Base-by-base conservation (phyloP, 192 early-diverging fungal species). In the Chytriomyces sp. region DNA sequence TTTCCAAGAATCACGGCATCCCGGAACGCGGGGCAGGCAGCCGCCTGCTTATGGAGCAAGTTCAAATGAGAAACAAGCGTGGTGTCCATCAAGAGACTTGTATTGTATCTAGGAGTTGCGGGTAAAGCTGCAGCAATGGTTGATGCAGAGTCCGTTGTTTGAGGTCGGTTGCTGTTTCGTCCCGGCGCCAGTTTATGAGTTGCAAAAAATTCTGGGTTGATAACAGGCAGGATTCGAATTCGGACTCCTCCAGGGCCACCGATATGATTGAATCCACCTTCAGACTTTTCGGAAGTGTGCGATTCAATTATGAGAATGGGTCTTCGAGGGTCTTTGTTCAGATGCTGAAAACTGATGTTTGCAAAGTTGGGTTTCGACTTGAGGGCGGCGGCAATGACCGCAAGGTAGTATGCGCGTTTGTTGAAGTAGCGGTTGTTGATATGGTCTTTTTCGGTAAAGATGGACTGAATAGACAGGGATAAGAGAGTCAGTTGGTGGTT, bases 341-440 rank as follows among this genome's bases (percentile, higher is more conserved):
- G 83, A 16, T 77, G 78, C 53, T 88, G 60, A 77, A 85, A 89
- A 45, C 82, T 73, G 20, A 86, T 53, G 5, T 77, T 81, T 47
- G 82, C 20, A 9, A 59, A 67, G 6, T 68, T 45, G 1, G 46
- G 28, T 16, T 69, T 74, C 63, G 77, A 82, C 24, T 71, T 71
- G 26, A 88, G 63, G 43, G 80, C 79, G 20, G 81, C 66, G 0
- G 95, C 91, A 9, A 97, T 79, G 26, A 93, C 85, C 0, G 95
- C 86, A 49, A 98, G 83, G 81, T 96, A 99, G 73, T 92, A 97
- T 7, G 96, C 94, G 45, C 96, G 90, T 77, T 99, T 99, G 88
- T 97, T 90, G 79, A 96, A 94, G 83, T 99, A 99, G 60, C 97
- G 85, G 80, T 92, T 89, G 85, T 99, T 97, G 76, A 97, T 81